Base-by-base conservation (phyloP, 2,329 filamentous ascomycete genomes). In the Neonectria faginata region DNA sequence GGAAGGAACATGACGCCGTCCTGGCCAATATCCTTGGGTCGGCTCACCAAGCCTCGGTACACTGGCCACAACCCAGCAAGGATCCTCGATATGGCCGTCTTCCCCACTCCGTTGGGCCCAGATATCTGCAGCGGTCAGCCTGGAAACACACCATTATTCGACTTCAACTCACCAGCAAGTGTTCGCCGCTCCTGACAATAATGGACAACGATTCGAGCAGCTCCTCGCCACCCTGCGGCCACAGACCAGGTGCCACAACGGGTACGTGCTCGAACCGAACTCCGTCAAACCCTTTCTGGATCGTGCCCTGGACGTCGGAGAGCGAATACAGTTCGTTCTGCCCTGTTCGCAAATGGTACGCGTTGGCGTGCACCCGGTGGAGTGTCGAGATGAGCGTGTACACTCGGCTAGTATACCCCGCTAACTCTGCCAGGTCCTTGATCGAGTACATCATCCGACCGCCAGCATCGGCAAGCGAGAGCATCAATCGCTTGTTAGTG, bases 381-480 rank as follows among this genome's bases (percentile, higher is more conserved):
- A 99, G 86, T 0, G 96, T 97, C 48, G 94, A 95, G 75, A 99
- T 97, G 44, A 99, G 86, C 11, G 94, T 97, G 81, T 97, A 99
- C 12, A 99, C 94, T 48, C 96, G 90, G 63, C 93, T 97, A 0
- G 96, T 99, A 81, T 98, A 97, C 22, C 96, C 96, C 5, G 96
- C 96, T 36, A 99, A 85, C 77, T 99, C 96, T 1, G 94, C 94
- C 39, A 99, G 88, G 75, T 99, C 97, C 80, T 99, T 99, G 84
- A 99, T 97, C 67, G 92, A 96, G 83, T 99, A 99, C 96, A 99
- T 99, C 93, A 99, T 97, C 51, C 96, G 88, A 27, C 95, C 95
- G 64, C 96, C 96, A 2, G 96, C 96, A 79, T 99, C 96, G 10
- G 96, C 96, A 41, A 99, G 87, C 16, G 95, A 98, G 33, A 99